These are phyloP conservation scores for Blastobotrys arbuscula DNA, from an alignment of 1,139 yeast genomes.

Conservation along the genomic window DNA sequence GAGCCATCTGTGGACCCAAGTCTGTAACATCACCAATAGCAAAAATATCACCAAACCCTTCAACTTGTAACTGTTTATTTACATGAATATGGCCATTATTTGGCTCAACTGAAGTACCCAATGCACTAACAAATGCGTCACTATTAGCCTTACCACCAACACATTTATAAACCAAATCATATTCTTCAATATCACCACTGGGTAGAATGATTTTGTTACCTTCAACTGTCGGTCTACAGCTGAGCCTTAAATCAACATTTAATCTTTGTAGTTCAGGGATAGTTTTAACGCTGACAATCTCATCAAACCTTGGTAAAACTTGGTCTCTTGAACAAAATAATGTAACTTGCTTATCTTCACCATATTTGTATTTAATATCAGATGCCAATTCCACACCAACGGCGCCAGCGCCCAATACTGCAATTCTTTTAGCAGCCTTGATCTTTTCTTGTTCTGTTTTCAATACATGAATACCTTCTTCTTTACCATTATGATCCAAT, in stretches of 20 bases:
- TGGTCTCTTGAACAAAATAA: conserved; percentile 17
- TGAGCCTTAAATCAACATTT: conserved; percentile 17
- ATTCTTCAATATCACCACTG: conserved; percentile 14
- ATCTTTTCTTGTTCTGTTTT: conserved; percentile 13
- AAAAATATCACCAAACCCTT: conserved; percentile 16
- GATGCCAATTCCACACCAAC: conserved; percentile 27
- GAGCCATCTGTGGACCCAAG: conserved; percentile 20
- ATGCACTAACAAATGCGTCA: conserved; percentile 10
- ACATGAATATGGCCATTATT: conserved; percentile 17
- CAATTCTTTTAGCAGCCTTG: conserved; percentile 18
- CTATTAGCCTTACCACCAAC: conserved; percentile 18
- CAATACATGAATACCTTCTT: conserved; percentile 13
- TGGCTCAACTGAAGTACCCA: conserved; percentile 12
- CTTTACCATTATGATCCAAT: conserved; percentile 15
- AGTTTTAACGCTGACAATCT: conserved; percentile 15
- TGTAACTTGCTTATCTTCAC: conserved; percentile 18
- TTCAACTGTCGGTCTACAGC: conserved; percentile 13
- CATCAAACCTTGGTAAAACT: conserved; percentile 17
- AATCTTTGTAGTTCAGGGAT: conserved; percentile 14
- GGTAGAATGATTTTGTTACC: background rate
- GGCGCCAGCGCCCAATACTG: conserved; percentile 27
- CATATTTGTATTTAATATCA: conserved; percentile 23
- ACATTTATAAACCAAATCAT: conserved; percentile 19
- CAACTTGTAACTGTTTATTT: conserved; percentile 19
- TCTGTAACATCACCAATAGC: conserved; percentile 24